A percentile compares a stretch with the other conserved stretches of the same genome.
Evolutionary conservation across 2,329 filamentous ascomycete species (phyloP).

Genomic region (Myriosclerotinia curreyana): DNA sequence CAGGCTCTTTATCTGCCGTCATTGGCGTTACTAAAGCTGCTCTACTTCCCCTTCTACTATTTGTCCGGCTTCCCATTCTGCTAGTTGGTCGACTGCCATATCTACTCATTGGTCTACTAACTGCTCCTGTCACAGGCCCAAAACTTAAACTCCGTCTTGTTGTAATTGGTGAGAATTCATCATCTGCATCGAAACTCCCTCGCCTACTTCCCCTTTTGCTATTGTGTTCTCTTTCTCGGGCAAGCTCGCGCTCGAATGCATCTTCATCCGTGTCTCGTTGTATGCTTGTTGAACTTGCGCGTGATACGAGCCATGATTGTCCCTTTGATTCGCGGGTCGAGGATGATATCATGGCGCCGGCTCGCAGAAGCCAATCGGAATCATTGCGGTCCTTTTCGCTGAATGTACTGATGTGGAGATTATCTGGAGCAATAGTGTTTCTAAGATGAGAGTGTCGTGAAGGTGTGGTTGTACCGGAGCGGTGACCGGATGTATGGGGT

Average conservation of each 20-base stretch:
- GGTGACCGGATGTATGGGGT: constrained; percentile 22
- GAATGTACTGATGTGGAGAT: constrained; percentile 34
- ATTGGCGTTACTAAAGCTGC: constrained; percentile 43
- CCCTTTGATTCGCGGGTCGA: constrained; percentile 66
- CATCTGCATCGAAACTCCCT: constrained; percentile 40
- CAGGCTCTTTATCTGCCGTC: constrained; percentile 44
- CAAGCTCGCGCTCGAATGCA: constrained; percentile 51
- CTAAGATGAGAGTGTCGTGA: constrained; percentile 19
- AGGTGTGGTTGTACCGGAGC: constrained; percentile 35
- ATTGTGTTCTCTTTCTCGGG: constrained; percentile 48
- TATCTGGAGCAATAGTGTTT: constrained; percentile 32
- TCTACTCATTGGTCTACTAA: constrained; percentile 50
- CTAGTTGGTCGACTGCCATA: constrained; percentile 45
- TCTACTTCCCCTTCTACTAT: constrained; percentile 23
- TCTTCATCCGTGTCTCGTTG: constrained; percentile 53
- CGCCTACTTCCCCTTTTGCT: constrained; percentile 40
- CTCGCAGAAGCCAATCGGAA: constrained; percentile 63
- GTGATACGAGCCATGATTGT: constrained; percentile 64
- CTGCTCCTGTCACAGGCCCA: constrained; percentile 41
- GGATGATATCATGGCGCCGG: constrained; percentile 59
- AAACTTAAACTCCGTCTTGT: constrained; percentile 37
- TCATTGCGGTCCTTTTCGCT: constrained; percentile 45
- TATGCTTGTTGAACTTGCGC: constrained; percentile 62
- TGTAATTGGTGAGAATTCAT: constrained; percentile 40
- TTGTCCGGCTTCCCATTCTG: constrained; percentile 32